Evolutionary conservation across 1,284 basidiomycete species (phyloP).

Genomic region (Chalciporus sp.): DNA sequence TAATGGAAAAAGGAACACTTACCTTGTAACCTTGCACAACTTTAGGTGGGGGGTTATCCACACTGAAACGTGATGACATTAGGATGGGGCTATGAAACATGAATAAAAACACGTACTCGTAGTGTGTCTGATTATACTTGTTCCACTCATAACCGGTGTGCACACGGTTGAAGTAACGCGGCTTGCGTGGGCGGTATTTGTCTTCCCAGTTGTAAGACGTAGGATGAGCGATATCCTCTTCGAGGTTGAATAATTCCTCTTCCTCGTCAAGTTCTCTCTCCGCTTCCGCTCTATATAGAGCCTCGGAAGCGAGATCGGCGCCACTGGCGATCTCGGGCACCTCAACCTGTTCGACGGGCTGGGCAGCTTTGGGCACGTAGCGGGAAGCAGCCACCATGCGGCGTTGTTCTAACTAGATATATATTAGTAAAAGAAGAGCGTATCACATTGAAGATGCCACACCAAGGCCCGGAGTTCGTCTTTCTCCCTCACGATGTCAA

Average conservation of each 20-base stretch:
- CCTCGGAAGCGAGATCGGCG: constrained; percentile 83
- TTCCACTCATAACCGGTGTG: constrained; percentile 99
- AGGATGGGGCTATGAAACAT: constrained; percentile 2
- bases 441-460: constrained; percentile 33
- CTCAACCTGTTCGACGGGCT: constrained; percentile 50
- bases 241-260: constrained; percentile 91
- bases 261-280: constrained; percentile 93
- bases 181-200: constrained; percentile 98
- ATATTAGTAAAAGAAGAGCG: constrained; percentile 9
- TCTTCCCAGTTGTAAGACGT: constrained; percentile 97
- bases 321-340: constrained; percentile 55
- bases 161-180: constrained; percentile 98
- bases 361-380: constrained; percentile 78
- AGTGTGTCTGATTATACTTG: constrained; percentile 98
- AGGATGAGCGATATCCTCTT: constrained; percentile 81
- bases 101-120: constrained; percentile 72
- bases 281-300: constrained; percentile 84
- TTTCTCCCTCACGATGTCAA: constrained; percentile 71
- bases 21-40: constrained; percentile 99
- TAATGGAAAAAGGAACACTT: constrained; percentile 22
- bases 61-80: constrained; percentile 48
- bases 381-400: constrained; percentile 78
- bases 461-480: constrained; percentile 74
- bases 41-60: constrained; percentile 96
- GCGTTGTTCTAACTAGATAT: constrained; percentile 69